Evolutionary conservation across 805 yeast genomes (phyloP).

Genomic region (Jamesozyma jinghongensis): DNA sequence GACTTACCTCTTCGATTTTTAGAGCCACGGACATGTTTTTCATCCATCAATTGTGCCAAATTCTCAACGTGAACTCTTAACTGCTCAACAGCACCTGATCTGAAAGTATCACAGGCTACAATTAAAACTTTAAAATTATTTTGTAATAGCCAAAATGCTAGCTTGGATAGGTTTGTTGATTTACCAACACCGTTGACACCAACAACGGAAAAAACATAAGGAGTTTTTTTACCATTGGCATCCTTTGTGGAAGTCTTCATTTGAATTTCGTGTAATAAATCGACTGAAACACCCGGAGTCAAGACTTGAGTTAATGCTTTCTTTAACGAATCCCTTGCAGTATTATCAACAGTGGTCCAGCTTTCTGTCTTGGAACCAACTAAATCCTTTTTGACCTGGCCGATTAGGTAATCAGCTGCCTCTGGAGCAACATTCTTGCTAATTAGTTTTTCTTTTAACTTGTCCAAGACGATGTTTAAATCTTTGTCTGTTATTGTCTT

Average conservation of each 20-base stretch:
- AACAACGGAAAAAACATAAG: slow-evolving; percentile 93
- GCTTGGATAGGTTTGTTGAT: slow-evolving; percentile 86
- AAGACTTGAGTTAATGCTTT: slow-evolving; percentile 63
- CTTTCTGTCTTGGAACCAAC: slow-evolving; percentile 62
- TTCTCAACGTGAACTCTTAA: slow-evolving; percentile 87
- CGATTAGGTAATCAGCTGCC: slow-evolving; percentile 65
- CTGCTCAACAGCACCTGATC: slow-evolving; percentile 99
- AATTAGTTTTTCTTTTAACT: slow-evolving; percentile 67
- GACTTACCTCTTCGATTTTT: slow-evolving; percentile 31
- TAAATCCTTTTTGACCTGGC: slow-evolving; percentile 59
- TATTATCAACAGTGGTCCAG: slow-evolving; percentile 65
- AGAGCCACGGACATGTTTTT: slow-evolving; percentile 31
- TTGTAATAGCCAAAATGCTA: slow-evolving; percentile 92
- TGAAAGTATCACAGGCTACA: slow-evolving; percentile 95
- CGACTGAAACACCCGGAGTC: slow-evolving; percentile 88
- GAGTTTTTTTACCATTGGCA: slow-evolving; percentile 34
- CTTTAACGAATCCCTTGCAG: slow-evolving; percentile 56
- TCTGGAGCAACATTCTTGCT: slow-evolving; percentile 86
- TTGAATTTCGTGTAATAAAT: slow-evolving; percentile 74
- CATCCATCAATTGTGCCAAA: slow-evolving; percentile 55
- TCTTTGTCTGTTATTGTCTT: slow-evolving; percentile 56
- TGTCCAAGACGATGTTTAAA: slow-evolving; percentile 52
- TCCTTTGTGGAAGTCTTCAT: slow-evolving; percentile 24
- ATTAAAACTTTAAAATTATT: slow-evolving; percentile 78
- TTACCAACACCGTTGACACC: slow-evolving; percentile 99